These are phyloP conservation scores for Sergeia podlipaevii DNA, from an alignment of 208 protist species.

Conservation along the genomic window DNA sequence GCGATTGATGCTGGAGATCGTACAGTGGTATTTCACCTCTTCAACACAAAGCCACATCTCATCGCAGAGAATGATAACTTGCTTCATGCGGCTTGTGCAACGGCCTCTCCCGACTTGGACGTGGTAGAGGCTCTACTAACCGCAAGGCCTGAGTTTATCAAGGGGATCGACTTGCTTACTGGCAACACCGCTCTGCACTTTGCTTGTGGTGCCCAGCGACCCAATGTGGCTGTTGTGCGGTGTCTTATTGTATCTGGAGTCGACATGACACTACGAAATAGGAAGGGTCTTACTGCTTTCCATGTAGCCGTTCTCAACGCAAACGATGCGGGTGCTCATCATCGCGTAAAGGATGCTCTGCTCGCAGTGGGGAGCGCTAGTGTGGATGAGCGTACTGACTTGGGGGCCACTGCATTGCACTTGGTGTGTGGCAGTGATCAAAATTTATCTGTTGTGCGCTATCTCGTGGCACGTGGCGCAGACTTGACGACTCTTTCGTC, in stretches of 20 bases:
- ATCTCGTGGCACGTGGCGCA: conserved; percentile 23
- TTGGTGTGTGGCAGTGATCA: conserved; percentile 26
- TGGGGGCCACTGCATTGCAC: conserved; percentile 33
- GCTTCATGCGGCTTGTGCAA: conserved; percentile 31
- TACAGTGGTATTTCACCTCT: conserved; percentile 17
- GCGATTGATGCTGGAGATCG: conserved; percentile 26
- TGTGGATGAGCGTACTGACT: conserved; percentile 32
- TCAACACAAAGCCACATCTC: conserved; percentile 17
- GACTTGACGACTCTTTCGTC: too few species aligned
- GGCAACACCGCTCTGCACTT: conserved; percentile 43
- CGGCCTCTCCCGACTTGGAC: neutral
- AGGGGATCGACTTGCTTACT: conserved; percentile 25
- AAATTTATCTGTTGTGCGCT: conserved; percentile 17
- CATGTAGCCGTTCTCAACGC: conserved; percentile 36
- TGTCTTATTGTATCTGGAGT: conserved; percentile 20
- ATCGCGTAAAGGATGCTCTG: conserved; percentile 33
- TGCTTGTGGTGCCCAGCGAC: conserved; percentile 23
- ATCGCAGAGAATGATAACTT: conserved; percentile 26
- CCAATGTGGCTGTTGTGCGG: conserved; percentile 17
- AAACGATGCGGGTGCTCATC: conserved; percentile 7
- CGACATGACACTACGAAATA: conserved; percentile 7
- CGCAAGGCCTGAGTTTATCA: conserved; percentile 25
- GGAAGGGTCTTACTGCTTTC: conserved; percentile 30
- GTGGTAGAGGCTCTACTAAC: conserved; percentile 27
- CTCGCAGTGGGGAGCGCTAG: conserved; percentile 17